Evolutionary conservation across 805 yeast genomes (phyloP), one percentile per base, ranked within the genome.

Genomic region (Cyberlindnera galapagoensis): DNA sequence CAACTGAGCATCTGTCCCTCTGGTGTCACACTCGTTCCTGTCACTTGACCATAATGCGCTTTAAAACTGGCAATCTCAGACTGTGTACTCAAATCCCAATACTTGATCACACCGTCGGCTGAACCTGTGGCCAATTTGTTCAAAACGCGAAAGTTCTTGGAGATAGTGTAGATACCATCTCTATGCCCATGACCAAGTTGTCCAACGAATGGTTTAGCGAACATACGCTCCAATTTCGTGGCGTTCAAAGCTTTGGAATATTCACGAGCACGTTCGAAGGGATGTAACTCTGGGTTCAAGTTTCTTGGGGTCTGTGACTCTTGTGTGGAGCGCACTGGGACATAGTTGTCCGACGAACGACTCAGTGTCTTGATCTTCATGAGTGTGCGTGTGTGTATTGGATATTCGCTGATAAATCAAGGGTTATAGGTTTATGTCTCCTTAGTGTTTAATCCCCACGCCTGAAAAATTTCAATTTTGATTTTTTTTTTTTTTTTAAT

Each of bases 151-250:
- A 76, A 76, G 57, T 88, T 82, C 56, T 80, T 82, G 6, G 96
- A 94, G 28, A 92, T 71, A 12, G 79, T 65, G 57, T 92, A 90
- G 10, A 92, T 86, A 37, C 97, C 97, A 54, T 92, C 98, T 36
- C 90, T 65, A 53, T 94, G 98, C 7, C 98, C 98, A 39, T 74
- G 71, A 4, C 99, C 99, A 22, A 92, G 61, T 54, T 92, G 97
- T 1, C 95, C 96, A 14, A 94, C 69, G 58, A 92, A 92, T 3
- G 99, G 99, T 52, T 88, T 88, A 0, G 99, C 97, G 70, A 92
- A 92, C 83, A 92, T 80, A 45, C 97, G 71, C 54, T 90, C 97
- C 62, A 92, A 58, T 55, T 92, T 92, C 11, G 97, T 88, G 18
- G 98, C 97, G 35, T 85, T 90, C 33, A 92, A 61, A 0, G 97